A percentile compares a stretch with the other conserved stretches of the same genome.
Conservation (phyloP, 2,329 filamentous ascomycete species). For the Teratosphaeria nubilosa region DNA sequence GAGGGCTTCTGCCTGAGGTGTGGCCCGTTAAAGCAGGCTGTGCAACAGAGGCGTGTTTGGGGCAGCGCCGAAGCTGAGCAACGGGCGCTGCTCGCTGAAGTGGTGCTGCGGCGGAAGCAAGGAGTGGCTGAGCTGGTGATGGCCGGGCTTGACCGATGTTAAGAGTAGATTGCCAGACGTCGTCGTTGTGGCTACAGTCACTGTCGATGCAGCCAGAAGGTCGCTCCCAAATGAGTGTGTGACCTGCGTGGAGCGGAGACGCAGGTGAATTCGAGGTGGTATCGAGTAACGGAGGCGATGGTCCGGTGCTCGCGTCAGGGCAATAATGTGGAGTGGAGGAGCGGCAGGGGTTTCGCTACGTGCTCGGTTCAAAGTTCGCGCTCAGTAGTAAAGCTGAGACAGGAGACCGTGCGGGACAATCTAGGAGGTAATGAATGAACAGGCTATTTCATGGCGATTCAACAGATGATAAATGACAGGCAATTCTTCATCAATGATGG, state of each 20-base stretch:
- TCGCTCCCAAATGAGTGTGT: neutral
- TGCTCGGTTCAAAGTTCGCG: neutral
- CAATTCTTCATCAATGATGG: neutral
- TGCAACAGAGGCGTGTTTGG: conserved; percentile 5
- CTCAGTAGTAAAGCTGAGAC: neutral
- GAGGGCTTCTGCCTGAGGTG: neutral
- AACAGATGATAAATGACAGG: too few species aligned
- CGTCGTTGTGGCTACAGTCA: neutral
- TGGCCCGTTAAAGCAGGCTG: conserved; percentile 1
- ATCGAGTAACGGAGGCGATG: neutral
- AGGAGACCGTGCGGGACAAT: neutral
- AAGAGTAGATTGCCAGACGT: neutral
- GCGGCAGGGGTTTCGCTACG: neutral
- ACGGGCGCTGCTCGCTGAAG: neutral
- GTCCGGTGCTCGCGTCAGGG: neutral
- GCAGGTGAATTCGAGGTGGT: neutral
- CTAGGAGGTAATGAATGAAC: neutral
- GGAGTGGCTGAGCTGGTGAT: neutral
- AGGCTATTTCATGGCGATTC: neutral
- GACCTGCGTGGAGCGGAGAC: neutral
- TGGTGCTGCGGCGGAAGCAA: neutral
- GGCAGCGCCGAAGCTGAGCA: neutral
- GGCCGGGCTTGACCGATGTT: neutral
- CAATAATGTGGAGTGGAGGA: neutral
- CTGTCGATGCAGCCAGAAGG: neutral